Percentiles rank a stretch among this genome's conserved stretches.
These are phyloP conservation scores for Chlamydomonas incerta DNA, from an alignment of 139 green algal species.

Conservation along the genomic window DNA sequence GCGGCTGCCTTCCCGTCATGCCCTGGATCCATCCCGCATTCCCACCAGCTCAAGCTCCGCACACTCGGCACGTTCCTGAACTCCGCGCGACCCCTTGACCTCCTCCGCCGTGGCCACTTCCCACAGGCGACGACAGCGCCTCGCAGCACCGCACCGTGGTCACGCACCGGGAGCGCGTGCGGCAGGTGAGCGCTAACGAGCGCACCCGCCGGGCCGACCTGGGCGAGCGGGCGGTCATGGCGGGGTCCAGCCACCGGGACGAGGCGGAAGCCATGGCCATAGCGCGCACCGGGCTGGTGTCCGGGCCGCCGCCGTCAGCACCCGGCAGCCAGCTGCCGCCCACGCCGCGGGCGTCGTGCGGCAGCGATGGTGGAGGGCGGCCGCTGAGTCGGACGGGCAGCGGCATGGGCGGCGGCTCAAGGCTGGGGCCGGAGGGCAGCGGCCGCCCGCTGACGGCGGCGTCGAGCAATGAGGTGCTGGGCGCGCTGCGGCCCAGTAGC, in stretches of 20 bases:
- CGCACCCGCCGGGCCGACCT: not conserved
- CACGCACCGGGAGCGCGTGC: slow-evolving; percentile 27
- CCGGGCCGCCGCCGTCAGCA: not conserved
- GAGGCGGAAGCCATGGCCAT: slow-evolving; percentile 21
- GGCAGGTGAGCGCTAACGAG: slow-evolving; percentile 26
- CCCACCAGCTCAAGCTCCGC: too few species aligned
- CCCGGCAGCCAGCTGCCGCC: not conserved
- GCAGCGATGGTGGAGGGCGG: not conserved
- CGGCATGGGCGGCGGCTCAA: not conserved
- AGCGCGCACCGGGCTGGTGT: not conserved
- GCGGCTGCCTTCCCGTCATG: too few species aligned
- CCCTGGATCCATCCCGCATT: too few species aligned
- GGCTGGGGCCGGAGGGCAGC: not conserved
- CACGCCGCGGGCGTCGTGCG: not conserved
- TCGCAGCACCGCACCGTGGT: slow-evolving; percentile 17
- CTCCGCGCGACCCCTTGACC: too few species aligned
- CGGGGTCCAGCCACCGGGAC: slow-evolving; percentile 21
- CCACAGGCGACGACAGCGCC: slow-evolving; percentile 2
- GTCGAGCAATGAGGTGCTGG: not conserved
- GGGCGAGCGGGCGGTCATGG: slow-evolving; percentile 26
- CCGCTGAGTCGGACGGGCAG: not conserved
- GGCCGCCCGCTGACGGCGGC: not conserved
- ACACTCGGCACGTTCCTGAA: too few species aligned
- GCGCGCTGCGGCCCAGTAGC: not conserved
- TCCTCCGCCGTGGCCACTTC: too few species aligned